Evolutionary conservation across 129 eudicot genomes (phyloP), one percentile per base, ranked within the genome.

Genomic region (Escallonia rubra): DNA sequence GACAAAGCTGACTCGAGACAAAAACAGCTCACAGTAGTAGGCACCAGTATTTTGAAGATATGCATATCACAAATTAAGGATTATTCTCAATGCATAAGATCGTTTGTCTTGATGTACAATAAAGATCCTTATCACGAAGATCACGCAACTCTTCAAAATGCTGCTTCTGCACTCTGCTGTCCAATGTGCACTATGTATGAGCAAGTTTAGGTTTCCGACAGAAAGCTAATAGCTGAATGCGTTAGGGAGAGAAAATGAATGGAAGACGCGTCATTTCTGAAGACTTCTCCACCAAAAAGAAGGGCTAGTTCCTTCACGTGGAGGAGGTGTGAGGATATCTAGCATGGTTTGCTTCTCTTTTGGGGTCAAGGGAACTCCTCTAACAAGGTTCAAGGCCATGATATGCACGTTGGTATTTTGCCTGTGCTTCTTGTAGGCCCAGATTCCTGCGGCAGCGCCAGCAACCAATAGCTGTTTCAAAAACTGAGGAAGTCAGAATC

Each of bases 311-410:
- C 80, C 80, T 70, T 62, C 63, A 54, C 87, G 68, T 50, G 78
- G 80, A 56, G 96, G 82, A 55, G 90, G 98, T 4, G 89, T 82
- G 54, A 92, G 98, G 75, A 88, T 53, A 63, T 88, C 95, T 5
- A 92, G 72, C 91, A 92, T 88, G 53, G 91, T 76, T 68, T 88
- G 76, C 66, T 77, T 92, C 83, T 92, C 98, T 84, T 78, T 92
- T 14, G 89, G 98, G 16, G 98, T 92, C 53, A 92, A 74, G 7
- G 98, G 86, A 56, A 92, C 77, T 38, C 98, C 98, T 82, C 96
- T 76, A 42, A 86, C 79, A 15, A 88, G 87, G 58, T 92, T 83
- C 72, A 88, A 73, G 62, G 96, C 91, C 91, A 91, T 78, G 56
- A 91, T 85, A 65, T 85, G 98, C 39, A 91, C 95, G 57, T 88